Base-by-base conservation (phyloP, 2,329 filamentous ascomycete species). In the Aureobasidium mangrovei region DNA sequence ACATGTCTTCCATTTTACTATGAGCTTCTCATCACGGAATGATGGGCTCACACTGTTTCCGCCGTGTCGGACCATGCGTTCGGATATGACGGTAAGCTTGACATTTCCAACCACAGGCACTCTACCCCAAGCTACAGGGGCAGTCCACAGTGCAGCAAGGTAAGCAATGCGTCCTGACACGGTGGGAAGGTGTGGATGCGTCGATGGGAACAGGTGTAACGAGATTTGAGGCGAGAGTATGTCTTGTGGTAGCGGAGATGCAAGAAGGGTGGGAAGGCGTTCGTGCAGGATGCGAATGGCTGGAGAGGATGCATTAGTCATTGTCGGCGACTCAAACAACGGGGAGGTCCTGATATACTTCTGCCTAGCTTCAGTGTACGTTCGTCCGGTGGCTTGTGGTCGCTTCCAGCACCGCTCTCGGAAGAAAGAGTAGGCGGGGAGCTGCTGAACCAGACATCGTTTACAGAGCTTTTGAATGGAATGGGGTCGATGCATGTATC, bases 91-190 rank as follows among this genome's bases (percentile, higher is more conserved):
- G 62, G 88, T 83, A 8, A 98, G 79, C 61, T 83, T 84, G 42
- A 96, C 88, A 64, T 95, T 95, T 60, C 91, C 91, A 32, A 96
- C 80, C 24, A 97, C 81, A 2, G 93, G 93, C 1, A 98, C 79
- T 29, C 88, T 83, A 64, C 94, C 94, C 93, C 93, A 98, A 31
- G 91, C 91, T 49, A 98, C 85, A 0, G 93, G 93, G 0, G 91
- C 90, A 0, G 93, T 96, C 91, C 91, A 97, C 36, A 98, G 76
- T 2, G 93, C 93, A 18, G 93, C 91, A 35, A 86, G 86, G 69
- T 98, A 98, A 45, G 89, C 86, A 35, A 96, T 86, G 44, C 87
- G 83, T 51, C 93, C 93, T 29, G 88, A 88, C 39, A 97, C 93
- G n/a, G 83, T 86, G 33, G 93, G 93, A 2, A 98, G 86, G 68